phyloP scores from a whole-genome alignment of 805 yeast species.

The Pichia scutulata region DNA sequence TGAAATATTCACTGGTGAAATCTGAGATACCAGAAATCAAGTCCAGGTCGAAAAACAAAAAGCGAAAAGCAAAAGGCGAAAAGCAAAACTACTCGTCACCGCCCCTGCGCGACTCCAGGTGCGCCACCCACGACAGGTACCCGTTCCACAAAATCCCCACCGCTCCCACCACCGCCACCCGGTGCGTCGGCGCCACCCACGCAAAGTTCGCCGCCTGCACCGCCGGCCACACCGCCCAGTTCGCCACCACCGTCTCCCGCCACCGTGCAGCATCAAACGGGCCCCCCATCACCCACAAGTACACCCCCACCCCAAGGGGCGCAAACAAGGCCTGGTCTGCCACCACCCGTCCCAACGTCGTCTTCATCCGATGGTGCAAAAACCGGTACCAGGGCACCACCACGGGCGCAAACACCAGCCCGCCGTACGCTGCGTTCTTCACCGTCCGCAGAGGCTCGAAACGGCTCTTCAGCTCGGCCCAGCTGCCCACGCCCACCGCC shows the following conservation, averaged over 20 bases:
- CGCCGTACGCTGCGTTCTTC: background rate
- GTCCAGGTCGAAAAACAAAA: too few species aligned
- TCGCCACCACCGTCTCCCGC: constrained; percentile 61
- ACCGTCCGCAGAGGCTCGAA: background rate
- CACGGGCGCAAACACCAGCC: background rate
- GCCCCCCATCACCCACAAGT: constrained; percentile 42
- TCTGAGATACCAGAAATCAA: too few species aligned
- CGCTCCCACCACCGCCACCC: constrained; percentile 61
- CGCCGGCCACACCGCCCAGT: constrained; percentile 88
- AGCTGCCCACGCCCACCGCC: background rate
- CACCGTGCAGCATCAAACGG: constrained; percentile 50
- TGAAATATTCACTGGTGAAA: too few species aligned
- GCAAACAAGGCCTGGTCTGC: constrained; percentile 40
- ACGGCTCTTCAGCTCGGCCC: background rate
- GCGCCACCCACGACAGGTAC: constrained; percentile 32
- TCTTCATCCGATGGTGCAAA: background rate
- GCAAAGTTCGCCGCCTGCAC: constrained; percentile 76
- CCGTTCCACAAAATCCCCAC: constrained; percentile 82
- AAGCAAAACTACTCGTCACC: too few species aligned
- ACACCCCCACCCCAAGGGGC: constrained; percentile 58
- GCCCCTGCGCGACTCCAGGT: too few species aligned
- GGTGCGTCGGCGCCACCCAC: constrained; percentile 61
- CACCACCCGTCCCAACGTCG: background rate
- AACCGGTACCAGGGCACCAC: background rate
- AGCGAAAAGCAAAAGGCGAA: too few species aligned